phyloP scores from a whole-genome alignment of 225 moss, liverwort and hornwort genomes.

The Antitrichia curtipendula region DNA sequence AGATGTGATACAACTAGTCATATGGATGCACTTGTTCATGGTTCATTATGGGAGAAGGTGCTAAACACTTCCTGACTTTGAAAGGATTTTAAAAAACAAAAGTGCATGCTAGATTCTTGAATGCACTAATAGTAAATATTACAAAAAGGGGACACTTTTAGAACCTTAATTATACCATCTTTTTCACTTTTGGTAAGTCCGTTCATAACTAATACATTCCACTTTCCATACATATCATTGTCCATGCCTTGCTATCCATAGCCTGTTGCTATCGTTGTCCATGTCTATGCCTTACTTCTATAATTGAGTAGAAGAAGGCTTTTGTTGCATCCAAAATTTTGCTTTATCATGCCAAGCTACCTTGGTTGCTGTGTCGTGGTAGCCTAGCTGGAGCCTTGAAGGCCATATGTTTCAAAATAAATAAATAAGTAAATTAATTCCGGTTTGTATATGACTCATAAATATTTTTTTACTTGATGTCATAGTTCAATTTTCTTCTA shows the following conservation, averaged over 20 bases:
- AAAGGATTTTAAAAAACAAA: not conserved
- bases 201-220: too few species aligned
- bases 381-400: too few species aligned
- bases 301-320: too few species aligned
- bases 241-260: not conserved
- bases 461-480: not conserved
- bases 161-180: too few species aligned
- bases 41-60: not conserved
- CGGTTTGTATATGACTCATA: not conserved
- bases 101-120: not conserved
- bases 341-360: too few species aligned
- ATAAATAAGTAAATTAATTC: not conserved
- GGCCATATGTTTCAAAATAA: too few species aligned
- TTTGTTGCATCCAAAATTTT: too few species aligned
- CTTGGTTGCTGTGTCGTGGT: too few species aligned
- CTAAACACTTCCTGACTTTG: rapidly evolving
- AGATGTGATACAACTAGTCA: not conserved
- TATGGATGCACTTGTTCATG: not conserved
- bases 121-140: not conserved
- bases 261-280: too few species aligned
- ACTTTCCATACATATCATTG: not conserved
- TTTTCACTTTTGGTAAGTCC: too few species aligned
- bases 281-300: too few species aligned
- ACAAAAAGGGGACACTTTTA: too few species aligned
- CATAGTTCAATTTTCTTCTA: not conserved